Base-by-base conservation (phyloP, 2,329 filamentous ascomycete genomes). In the Fusarium circinatum region DNA sequence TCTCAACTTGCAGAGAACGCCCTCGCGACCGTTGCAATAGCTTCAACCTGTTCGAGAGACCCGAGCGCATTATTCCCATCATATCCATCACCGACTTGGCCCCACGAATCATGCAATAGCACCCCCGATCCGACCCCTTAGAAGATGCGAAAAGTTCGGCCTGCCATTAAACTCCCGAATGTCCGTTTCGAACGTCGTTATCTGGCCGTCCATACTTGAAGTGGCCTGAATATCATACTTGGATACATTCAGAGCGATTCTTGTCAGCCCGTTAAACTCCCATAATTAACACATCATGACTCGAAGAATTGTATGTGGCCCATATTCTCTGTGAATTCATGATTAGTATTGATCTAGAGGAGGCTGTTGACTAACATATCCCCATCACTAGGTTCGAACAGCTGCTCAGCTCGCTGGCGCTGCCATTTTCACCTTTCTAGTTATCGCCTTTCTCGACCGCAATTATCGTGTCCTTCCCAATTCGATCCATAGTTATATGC, bases 401-500 rank as follows among this genome's bases (percentile, higher is more conserved):
- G 89, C 92, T 79, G 86, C 93, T 80, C 94, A 98, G 88, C 90
- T 96, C 79, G 86, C 88, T 73, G 86, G 90, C 65, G 86, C 94
- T 65, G 86, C 89, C 63, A 81, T 89, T 75, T 85, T 94, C 79
- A 89, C 92, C 75, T 86, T 96, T 75, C 80, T 95, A 77, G 83
- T 96, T 78, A 83, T 95, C 75, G 91, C 96, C 82, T 88, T 97
- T 82, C 91, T 98, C 85, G 95, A 98, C 84, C 93, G 92, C 79
- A 94, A 93, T 81, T 97, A 96, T 85, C 90, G 93, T 76, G 93
- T 98, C 68, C 90, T 98, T 41, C 95, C 95, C 47, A 91, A 91
- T 78, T 90, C 92, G 68, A 92, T 98, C 76, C 95, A 98, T 86
- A 93, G 91, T 81, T 94, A 96, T 82, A 90, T 97, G 78, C 95